These are phyloP conservation scores for Arctostaphylos glauca DNA, from an alignment of 148 eudicot species.

Conservation along the genomic window DNA sequence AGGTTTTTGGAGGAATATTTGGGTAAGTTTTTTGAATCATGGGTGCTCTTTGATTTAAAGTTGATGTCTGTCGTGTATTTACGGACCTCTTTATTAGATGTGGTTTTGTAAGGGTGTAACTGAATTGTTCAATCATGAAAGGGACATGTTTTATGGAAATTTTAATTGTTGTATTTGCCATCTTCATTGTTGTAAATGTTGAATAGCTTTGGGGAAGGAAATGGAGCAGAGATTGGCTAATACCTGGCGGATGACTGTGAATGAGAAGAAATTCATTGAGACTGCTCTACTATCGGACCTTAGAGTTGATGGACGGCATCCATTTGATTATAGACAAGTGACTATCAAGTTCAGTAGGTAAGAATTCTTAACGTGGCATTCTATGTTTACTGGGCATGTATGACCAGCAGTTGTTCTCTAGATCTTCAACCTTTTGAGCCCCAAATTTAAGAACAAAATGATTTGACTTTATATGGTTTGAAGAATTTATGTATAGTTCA, in stretches of 20 bases:
- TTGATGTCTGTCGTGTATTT: neutral
- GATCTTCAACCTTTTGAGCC: neutral
- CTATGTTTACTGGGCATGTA: neutral
- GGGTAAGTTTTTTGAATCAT: neutral
- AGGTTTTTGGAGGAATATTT: neutral
- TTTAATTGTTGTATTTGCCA: neutral
- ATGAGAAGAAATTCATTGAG: slow-evolving; percentile 86
- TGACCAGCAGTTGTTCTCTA: neutral
- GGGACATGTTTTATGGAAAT: neutral
- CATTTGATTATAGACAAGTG: slow-evolving; percentile 66
- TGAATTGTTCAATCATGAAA: neutral
- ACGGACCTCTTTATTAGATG: neutral
- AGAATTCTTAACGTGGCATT: slow-evolving; percentile 15
- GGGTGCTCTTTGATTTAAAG: neutral
- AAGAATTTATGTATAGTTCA: neutral
- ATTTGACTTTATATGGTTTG: neutral
- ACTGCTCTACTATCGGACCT: slow-evolving; percentile 64
- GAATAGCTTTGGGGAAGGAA: neutral
- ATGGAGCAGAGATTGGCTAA: slow-evolving; percentile 88
- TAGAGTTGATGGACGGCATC: slow-evolving; percentile 81
- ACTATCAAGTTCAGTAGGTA: slow-evolving; percentile 81
- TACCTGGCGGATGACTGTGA: slow-evolving; percentile 73
- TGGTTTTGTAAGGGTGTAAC: neutral
- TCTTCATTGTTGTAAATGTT: neutral
- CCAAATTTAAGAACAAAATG: neutral